phyloP scores from a whole-genome alignment of 73 alveolate species.

The Paramecium primaurelia region DNA sequence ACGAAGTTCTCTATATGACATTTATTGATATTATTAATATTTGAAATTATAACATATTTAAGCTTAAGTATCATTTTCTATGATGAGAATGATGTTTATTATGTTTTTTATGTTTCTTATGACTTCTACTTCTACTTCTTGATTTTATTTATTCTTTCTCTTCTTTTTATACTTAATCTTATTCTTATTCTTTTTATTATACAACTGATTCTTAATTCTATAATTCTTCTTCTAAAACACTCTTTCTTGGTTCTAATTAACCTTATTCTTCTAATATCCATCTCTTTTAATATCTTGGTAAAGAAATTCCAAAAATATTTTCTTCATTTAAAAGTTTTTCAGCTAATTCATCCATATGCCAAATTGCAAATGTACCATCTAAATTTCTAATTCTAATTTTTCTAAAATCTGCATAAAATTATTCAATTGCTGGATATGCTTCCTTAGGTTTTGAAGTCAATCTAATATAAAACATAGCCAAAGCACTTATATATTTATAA shows the following conservation, averaged over 20 bases:
- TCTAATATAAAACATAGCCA: constrained; percentile 83
- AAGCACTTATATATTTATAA: constrained; percentile 83
- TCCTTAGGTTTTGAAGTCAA: constrained; percentile 78
- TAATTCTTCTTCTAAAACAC: constrained; percentile 75
- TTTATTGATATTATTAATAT: constrained; percentile 28
- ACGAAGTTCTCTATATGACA: constrained; percentile 98
- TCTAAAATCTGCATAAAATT: constrained; percentile 78
- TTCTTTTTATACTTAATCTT: neutral
- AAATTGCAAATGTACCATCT: constrained; percentile 72
- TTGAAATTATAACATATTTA: neutral
- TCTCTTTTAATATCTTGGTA: constrained; percentile 83
- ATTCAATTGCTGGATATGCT: constrained; percentile 81
- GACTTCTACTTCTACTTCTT: neutral
- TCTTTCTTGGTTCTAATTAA: constrained; percentile 66
- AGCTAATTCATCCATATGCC: constrained; percentile 85
- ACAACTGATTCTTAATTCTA: neutral
- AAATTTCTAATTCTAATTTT: constrained; percentile 77
- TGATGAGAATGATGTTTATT: neutral
- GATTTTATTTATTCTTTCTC: neutral
- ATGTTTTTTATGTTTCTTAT: neutral
- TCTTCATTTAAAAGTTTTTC: constrained; percentile 79
- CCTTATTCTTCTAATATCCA: constrained; percentile 76
- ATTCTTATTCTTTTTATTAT: neutral
- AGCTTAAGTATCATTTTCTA: neutral
- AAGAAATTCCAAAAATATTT: constrained; percentile 69